Evolutionary conservation across 306 rosid genomes (phyloP).

Genomic region (Sicyos baderoa): DNA sequence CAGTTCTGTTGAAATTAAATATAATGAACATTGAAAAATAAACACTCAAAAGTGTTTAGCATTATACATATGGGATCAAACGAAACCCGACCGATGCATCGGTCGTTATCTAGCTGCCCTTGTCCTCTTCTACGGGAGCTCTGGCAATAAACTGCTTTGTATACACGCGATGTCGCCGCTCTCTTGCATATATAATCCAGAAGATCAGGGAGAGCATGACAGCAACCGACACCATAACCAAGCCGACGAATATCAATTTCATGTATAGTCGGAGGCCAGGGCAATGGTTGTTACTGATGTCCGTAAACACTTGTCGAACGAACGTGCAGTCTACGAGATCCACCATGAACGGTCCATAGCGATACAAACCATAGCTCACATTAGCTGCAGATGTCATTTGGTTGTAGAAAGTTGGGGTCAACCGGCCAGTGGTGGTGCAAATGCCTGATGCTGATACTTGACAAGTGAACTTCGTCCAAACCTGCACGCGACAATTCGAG

Average conservation of each 20-base stretch:
- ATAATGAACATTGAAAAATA: neutral
- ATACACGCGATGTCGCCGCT: constrained; percentile 55
- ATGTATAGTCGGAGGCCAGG: constrained; percentile 36
- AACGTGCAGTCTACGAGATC: constrained; percentile 55
- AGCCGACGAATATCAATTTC: constrained; percentile 43
- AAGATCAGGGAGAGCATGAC: constrained; percentile 58
- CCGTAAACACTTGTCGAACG: constrained; percentile 42
- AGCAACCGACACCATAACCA: constrained; percentile 44
- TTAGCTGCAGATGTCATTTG: constrained; percentile 41
- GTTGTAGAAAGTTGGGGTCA: constrained; percentile 39
- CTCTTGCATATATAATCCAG: constrained; percentile 59
- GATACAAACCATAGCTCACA: constrained; percentile 51
- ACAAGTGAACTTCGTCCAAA: constrained; percentile 55
- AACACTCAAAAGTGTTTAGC: neutral
- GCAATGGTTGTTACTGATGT: constrained; percentile 42
- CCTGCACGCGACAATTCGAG: constrained; percentile 37
- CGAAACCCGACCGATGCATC: neutral
- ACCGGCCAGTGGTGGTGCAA: constrained; percentile 41
- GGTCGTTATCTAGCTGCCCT: constrained; percentile 11
- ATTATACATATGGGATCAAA: neutral
- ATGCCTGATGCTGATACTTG: constrained; percentile 26
- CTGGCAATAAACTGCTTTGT: constrained; percentile 39
- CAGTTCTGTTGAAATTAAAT: neutral
- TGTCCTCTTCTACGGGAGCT: constrained; percentile 20
- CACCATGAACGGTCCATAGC: constrained; percentile 50